Percentiles rank a stretch among this genome's conserved stretches.
Conservation (phyloP, 306 rosid species). For the Fragaria nilgerrensis region DNA sequence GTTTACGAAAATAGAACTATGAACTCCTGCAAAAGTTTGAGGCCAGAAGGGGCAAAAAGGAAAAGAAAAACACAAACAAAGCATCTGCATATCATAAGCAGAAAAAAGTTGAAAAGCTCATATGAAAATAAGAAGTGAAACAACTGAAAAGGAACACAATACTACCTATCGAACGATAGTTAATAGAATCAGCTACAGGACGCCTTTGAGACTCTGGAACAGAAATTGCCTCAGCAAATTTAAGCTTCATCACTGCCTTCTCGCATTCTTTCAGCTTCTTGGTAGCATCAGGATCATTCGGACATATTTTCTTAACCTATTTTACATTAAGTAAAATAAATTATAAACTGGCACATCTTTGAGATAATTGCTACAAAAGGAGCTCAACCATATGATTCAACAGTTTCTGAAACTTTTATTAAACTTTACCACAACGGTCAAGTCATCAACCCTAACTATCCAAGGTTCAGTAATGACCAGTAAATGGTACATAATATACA, state of each 20-base stretch:
- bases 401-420: neutral
- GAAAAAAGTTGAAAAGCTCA: neutral
- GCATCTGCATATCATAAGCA: conserved; percentile 5
- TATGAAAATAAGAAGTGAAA: neutral
- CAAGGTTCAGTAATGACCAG: neutral
- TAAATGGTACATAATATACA: neutral
- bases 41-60: neutral
- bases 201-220: conserved; percentile 62
- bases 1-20: neutral
- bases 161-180: conserved; percentile 77
- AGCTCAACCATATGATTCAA: neutral
- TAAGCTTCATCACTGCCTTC: conserved; percentile 89
- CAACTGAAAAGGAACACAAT: conserved; percentile 16
- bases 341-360: conserved; percentile 9
- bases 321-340: conserved; percentile 28
- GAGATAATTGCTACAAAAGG: neutral
- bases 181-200: conserved; percentile 65
- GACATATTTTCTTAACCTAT: conserved; percentile 83
- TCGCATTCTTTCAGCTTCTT: conserved; percentile 97
- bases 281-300: conserved; percentile 86
- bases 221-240: conserved; percentile 93
- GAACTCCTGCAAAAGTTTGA: neutral
- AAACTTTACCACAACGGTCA: neutral
- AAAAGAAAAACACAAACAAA: neutral
- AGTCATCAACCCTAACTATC: conserved; percentile 4